Evolutionary conservation across 2,329 filamentous ascomycete species (phyloP).

Genomic region (Exophiala calicioides): DNA sequence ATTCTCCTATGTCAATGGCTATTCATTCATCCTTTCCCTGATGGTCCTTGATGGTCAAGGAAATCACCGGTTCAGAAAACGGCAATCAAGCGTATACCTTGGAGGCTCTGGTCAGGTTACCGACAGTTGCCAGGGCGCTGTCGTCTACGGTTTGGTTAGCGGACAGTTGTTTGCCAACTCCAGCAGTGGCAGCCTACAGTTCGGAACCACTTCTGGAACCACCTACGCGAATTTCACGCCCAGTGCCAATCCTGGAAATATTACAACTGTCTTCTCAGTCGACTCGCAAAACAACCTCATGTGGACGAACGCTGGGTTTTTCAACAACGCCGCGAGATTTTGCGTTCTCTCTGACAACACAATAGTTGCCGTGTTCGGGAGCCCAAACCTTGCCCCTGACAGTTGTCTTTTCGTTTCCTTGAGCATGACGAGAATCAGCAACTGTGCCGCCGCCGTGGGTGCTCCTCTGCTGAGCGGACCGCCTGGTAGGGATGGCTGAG

Average conservation of each 20-base stretch:
- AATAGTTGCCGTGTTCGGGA: conserved; percentile 26
- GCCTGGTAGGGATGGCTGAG: conserved; percentile 5
- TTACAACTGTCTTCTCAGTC: conserved; percentile 28
- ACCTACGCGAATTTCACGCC: conserved; percentile 25
- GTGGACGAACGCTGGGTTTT: conserved; percentile 27
- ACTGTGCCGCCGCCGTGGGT: conserved; percentile 10
- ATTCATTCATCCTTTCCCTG: conserved; percentile 15
- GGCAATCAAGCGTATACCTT: conserved; percentile 14
- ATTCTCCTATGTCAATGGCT: conserved; percentile 11
- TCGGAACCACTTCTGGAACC: conserved; percentile 21
- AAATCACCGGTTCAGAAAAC: conserved; percentile 17
- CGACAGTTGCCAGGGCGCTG: conserved; percentile 22
- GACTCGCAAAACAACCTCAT: conserved; percentile 24
- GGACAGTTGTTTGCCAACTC: conserved; percentile 28
- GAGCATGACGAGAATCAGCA: conserved; percentile 12
- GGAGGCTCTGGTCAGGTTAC: conserved; percentile 18
- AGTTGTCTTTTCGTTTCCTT: conserved; percentile 27
- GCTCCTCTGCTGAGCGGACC: conserved; percentile 5
- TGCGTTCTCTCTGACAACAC: conserved; percentile 25
- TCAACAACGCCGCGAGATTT: conserved; percentile 26
- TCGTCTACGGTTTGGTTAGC: conserved; percentile 24
- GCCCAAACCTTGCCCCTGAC: conserved; percentile 17
- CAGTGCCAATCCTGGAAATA: conserved; percentile 19
- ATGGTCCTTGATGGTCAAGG: background rate
- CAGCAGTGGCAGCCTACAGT: conserved; percentile 23